phyloP scores from a whole-genome alignment of 257 asterid species.

The Solanum lignicaule region DNA sequence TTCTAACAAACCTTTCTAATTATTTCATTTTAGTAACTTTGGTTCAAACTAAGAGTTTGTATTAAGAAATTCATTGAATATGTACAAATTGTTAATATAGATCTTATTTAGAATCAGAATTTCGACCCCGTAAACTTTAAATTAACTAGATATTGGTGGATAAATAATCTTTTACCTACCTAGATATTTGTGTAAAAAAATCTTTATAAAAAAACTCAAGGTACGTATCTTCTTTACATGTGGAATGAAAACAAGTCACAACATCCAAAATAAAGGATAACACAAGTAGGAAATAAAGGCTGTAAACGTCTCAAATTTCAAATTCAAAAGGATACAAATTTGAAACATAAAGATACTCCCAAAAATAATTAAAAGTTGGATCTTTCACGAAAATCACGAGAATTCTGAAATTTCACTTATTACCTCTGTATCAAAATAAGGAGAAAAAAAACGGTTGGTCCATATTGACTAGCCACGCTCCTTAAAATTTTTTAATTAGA shows the following conservation, averaged over 20 bases:
- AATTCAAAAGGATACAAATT: background rate
- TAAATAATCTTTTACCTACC: background rate
- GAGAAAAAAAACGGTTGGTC: no score
- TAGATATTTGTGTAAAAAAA: background rate
- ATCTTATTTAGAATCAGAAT: background rate
- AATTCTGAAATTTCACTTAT: background rate
- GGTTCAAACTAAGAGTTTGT: background rate
- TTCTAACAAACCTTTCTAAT: background rate
- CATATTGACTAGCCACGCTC: accelerated
- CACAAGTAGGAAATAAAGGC: background rate
- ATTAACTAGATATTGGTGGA: background rate
- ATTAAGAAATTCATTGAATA: background rate
- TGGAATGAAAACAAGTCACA: background rate
- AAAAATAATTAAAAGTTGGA: background rate
- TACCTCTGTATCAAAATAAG: background rate
- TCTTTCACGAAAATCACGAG: background rate
- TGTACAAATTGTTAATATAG: background rate
- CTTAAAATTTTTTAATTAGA: no score
- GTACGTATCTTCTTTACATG: background rate
- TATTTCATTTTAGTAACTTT: background rate
- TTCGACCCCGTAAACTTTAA: no score
- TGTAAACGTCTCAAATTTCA: background rate
- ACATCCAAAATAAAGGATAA: background rate
- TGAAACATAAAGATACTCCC: background rate
- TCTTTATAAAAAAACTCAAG: background rate